These are phyloP conservation scores for Coelastrella sp. DNA, from an alignment of 139 green algal species.

Conservation along the genomic window DNA sequence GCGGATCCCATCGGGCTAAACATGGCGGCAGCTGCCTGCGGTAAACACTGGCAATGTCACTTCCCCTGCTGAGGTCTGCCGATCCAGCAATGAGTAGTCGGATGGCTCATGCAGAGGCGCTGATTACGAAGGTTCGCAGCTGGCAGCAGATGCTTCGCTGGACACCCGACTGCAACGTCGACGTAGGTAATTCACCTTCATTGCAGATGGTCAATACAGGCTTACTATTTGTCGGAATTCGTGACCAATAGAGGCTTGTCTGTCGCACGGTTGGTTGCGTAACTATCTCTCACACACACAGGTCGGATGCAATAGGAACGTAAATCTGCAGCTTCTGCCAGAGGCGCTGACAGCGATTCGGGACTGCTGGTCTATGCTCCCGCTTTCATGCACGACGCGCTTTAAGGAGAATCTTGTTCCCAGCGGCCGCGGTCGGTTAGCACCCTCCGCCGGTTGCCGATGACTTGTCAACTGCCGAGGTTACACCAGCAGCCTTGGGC, in stretches of 20 bases:
- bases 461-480: neutral
- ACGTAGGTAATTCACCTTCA: no score
- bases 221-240: neutral
- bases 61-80: no score
- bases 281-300: neutral
- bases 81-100: no score
- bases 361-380: no score
- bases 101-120: neutral
- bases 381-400: neutral
- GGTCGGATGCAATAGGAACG: no score
- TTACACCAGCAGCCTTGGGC: neutral
- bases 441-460: neutral
- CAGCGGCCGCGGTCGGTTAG: neutral
- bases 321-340: no score
- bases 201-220: no score
- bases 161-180: neutral
- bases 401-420: neutral
- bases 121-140: neutral
- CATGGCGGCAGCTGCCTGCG: neutral
- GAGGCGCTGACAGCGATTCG: no score
- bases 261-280: neutral
- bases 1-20: neutral
- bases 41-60: neutral
- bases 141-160: neutral
- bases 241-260: neutral